These are phyloP conservation scores for Corymbia maculata DNA, from an alignment of 345 rosid genomes.

Conservation along the genomic window DNA sequence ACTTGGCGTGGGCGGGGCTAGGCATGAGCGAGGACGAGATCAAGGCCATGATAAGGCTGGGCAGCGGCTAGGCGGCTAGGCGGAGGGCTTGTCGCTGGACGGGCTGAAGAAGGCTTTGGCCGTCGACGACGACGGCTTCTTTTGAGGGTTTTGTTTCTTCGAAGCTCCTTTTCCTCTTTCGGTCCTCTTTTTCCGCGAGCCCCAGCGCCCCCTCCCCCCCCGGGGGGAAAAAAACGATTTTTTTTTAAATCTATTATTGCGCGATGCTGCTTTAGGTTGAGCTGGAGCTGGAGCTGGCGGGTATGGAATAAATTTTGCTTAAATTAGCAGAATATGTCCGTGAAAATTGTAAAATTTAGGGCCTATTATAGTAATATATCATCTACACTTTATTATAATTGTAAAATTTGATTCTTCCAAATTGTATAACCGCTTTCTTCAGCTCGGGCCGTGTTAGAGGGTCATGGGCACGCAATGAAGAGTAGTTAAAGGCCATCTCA, in stretches of 20 bases:
- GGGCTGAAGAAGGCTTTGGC: conserved; percentile 48
- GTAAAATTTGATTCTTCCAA: no score
- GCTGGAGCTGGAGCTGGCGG: background rate
- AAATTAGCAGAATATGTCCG: background rate
- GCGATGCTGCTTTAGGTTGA: no score
- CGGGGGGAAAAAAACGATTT: background rate
- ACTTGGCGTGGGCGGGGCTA: conserved; percentile 61
- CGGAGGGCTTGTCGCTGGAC: conserved; percentile 40
- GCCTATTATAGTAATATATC: no score
- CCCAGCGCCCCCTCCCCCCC: background rate
- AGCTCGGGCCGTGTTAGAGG: no score
- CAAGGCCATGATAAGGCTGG: conserved; percentile 54
- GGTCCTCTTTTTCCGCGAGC: background rate
- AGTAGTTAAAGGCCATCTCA: no score
- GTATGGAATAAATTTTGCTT: background rate
- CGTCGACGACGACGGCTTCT: conserved; percentile 5
- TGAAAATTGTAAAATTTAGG: no score
- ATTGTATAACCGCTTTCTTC: no score
- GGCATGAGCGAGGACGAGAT: conserved; percentile 51
- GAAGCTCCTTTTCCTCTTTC: background rate
- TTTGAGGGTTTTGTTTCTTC: background rate
- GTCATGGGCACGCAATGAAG: no score
- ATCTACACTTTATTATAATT: no score
- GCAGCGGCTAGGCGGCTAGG: conserved; percentile 25
- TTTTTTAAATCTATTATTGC: no score